Evolutionary conservation across 257 asterid genomes (phyloP), one percentile per base, ranked within the genome.

Genomic region (Solanum raphanifolium): DNA sequence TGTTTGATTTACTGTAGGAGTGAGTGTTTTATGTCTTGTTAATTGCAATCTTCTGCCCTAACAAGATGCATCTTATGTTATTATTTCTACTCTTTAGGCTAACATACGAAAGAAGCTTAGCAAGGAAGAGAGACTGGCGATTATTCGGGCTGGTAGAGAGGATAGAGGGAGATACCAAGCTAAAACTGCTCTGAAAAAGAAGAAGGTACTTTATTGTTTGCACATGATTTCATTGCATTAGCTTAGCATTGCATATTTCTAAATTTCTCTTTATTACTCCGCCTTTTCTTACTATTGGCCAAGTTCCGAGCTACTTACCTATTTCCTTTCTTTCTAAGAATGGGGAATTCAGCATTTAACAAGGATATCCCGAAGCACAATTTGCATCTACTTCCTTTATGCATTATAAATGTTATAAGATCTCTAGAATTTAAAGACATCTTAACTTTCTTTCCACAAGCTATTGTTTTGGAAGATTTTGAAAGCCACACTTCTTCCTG

Each of bases 161-260:
- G 98, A 95, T 38, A 90, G 94, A 69, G 98, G 94, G 68, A 89
- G 90, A 89, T 96, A 96, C 92, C 95, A 89, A 87, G 84, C 99
- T 62, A 90, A 93, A 35, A 75, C 97, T 38, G 92, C 96, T 88
- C 35, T 93, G 31, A 96, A 96, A 91, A 83, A 94, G 94, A 95
- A 95, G 86, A 96, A 95, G 98, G 99, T 95, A 87, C 34, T 69
- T 16, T 18, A 76, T 79, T 81, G 3, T 46, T 46, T 81, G 29
- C 60, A 29, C 21, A 48, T 9, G 85, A 46, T 81, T 46, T 81
- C 27, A 31, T 82, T 31, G n/a, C 29, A 18, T 18, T 1, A 82
- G 69, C 85, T 81, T 81, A 29, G 85, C 85, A 29, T 81, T 46
- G 29, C 41, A 29, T 79, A 25, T 25, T 79, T 79, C 38, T 43